Percentiles rank a stretch among this genome's conserved stretches.
Evolutionary conservation across 495 filamentous ascomycete species (phyloP).

Genomic region (Parathielavia appendiculata): DNA sequence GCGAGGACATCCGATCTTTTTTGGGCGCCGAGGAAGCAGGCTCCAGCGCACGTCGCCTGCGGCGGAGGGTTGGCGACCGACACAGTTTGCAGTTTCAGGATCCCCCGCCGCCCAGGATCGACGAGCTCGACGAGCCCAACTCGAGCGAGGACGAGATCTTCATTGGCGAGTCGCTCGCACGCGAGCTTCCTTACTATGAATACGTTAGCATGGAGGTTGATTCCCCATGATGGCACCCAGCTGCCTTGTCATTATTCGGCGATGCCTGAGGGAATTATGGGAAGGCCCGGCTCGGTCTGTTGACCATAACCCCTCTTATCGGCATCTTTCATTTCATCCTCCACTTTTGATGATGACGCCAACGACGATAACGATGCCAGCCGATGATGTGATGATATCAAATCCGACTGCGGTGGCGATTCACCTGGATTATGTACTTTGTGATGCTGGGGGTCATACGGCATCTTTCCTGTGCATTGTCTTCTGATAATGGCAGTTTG

Average conservation of each 20-base stretch:
- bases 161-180: conserved; percentile 39
- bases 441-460: background rate
- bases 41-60: conserved; percentile 42
- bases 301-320: background rate
- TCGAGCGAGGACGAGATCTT: conserved; percentile 46
- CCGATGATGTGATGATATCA: conserved; percentile 12
- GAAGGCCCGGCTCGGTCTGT: background rate
- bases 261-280: background rate
- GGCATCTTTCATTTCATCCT: background rate
- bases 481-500: background rate
- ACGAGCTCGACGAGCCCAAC: conserved; percentile 48
- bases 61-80: conserved; percentile 45
- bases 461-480: conserved; percentile 2
- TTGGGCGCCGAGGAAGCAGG: conserved; percentile 39
- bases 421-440: conserved; percentile 5
- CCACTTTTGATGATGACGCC: background rate
- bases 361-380: conserved; percentile 5
- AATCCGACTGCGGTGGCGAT: conserved; percentile 1
- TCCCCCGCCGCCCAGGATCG: conserved; percentile 45
- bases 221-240: conserved; percentile 32
- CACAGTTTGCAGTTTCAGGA: conserved; percentile 47
- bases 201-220: conserved; percentile 45
- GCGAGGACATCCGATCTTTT: conserved; percentile 46
- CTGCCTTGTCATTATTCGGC: background rate
- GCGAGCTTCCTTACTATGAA: conserved; percentile 47